Evolutionary conservation across 2,329 filamentous ascomycete genomes (phyloP).

Genomic region (Dryadomyces quercus-mongolicae): DNA sequence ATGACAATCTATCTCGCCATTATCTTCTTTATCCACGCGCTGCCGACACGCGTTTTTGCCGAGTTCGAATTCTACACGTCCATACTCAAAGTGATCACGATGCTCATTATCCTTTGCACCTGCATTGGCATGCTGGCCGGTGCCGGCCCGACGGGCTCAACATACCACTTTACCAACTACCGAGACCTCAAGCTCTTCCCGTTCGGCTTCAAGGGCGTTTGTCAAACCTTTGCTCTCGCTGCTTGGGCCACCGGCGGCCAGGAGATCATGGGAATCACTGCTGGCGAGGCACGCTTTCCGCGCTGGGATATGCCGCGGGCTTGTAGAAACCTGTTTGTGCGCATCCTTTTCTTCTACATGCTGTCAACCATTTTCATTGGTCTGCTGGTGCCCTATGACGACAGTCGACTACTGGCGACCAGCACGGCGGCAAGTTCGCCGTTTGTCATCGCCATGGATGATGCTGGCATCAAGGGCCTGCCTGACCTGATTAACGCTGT

Average conservation of each 20-base stretch:
- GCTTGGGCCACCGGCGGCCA: background rate
- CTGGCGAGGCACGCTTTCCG: background rate
- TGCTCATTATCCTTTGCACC: background rate
- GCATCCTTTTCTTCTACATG: background rate
- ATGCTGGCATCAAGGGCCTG: background rate
- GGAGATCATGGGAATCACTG: background rate
- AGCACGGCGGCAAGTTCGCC: background rate
- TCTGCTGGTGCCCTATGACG: background rate
- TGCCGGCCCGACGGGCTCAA: background rate
- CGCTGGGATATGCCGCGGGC: background rate
- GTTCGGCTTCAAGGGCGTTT: background rate
- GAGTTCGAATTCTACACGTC: background rate
- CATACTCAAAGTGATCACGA: background rate
- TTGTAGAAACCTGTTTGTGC: background rate
- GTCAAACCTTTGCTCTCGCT: background rate
- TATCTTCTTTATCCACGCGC: background rate
- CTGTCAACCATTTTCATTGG: background rate
- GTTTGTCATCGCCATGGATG: background rate
- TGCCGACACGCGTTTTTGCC: constrained; percentile 1
- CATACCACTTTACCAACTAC: background rate
- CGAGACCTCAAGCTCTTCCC: background rate
- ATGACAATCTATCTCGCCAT: constrained; percentile 3
- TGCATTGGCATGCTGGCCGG: background rate
- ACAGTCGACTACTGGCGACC: background rate
- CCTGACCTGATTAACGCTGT: background rate